Percentiles rank a stretch among this genome's conserved stretches.
These are phyloP conservation scores for Aspergillus neoniger DNA, from an alignment of 2,329 filamentous ascomycete genomes.

Conservation along the genomic window DNA sequence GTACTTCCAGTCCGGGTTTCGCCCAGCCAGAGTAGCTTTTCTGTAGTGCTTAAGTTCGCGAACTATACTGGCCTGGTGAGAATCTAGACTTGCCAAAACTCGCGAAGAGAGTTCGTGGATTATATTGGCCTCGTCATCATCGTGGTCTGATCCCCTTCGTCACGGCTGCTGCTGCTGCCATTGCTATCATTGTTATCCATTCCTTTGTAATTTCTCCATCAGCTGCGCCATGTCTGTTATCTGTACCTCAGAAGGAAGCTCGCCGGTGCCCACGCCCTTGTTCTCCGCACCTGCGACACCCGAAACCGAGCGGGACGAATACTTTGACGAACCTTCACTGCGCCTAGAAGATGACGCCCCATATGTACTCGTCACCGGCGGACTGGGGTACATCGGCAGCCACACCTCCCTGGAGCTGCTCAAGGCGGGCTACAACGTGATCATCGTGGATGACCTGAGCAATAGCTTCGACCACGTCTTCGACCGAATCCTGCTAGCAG, in stretches of 20 bases:
- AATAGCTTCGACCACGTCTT: slow-evolving; percentile 38
- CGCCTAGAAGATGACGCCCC: slow-evolving; percentile 22
- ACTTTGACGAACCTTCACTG: not conserved
- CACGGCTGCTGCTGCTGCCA: not conserved
- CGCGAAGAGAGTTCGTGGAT: too few species aligned
- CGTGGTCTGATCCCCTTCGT: too few species aligned
- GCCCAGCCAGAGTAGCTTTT: not conserved
- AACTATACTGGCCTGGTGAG: too few species aligned
- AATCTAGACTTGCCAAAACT: too few species aligned
- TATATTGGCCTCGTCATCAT: too few species aligned
- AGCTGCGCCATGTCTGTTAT: not conserved
- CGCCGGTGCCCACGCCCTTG: slow-evolving; percentile 8
- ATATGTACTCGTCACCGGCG: slow-evolving; percentile 45
- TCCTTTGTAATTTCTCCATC: slow-evolving; percentile 3
- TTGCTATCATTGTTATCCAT: not conserved
- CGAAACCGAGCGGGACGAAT: slow-evolving; percentile 12
- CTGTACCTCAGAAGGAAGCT: slow-evolving; percentile 3
- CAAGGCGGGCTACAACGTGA: slow-evolving; percentile 40
- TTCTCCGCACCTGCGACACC: slow-evolving; percentile 14
- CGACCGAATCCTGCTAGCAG: slow-evolving; percentile 33
- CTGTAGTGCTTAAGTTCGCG: not conserved
- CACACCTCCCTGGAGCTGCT: slow-evolving; percentile 42
- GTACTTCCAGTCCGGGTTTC: not conserved
- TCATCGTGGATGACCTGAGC: slow-evolving; percentile 42
- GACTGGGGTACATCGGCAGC: slow-evolving; percentile 43